These are phyloP conservation scores for Boehmeria nivea DNA, from an alignment of 306 rosid genomes.

Conservation along the genomic window DNA sequence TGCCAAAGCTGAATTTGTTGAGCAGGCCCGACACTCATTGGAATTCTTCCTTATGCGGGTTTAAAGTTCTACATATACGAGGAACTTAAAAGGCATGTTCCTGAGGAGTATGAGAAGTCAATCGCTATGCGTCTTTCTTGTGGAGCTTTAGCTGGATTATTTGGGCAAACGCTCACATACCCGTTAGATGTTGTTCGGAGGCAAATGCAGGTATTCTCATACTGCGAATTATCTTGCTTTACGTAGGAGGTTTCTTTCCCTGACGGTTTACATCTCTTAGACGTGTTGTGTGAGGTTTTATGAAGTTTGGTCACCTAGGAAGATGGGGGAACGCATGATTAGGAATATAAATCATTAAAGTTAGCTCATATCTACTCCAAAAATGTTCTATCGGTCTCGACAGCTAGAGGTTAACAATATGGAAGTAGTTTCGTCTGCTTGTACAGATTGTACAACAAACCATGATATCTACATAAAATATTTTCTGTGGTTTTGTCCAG, in stretches of 20 bases:
- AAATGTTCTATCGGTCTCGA: too few species aligned
- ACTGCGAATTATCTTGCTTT: too few species aligned
- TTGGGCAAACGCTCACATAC: slow-evolving; percentile 93
- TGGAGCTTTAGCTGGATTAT: slow-evolving; percentile 92
- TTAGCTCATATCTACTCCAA: too few species aligned
- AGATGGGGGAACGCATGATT: too few species aligned
- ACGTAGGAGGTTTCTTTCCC: too few species aligned
- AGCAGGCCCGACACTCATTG: slow-evolving; percentile 81
- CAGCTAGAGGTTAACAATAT: not conserved
- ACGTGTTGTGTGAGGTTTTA: too few species aligned
- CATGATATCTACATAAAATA: slow-evolving; percentile 17
- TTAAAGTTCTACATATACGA: slow-evolving; percentile 87
- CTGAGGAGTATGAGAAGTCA: slow-evolving; percentile 80
- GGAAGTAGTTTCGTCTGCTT: not conserved
- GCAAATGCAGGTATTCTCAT: slow-evolving; percentile 98
- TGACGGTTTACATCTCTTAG: too few species aligned
- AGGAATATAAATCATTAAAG: too few species aligned
- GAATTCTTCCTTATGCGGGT: slow-evolving; percentile 95
- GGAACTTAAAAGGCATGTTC: slow-evolving; percentile 64
- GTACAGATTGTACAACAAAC: not conserved
- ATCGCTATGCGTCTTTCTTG: slow-evolving; percentile 78
- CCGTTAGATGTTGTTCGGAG: slow-evolving; percentile 96
- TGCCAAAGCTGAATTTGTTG: slow-evolving; percentile 5
- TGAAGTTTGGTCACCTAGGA: too few species aligned
- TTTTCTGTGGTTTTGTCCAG: slow-evolving; percentile 36